phyloP scores from a whole-genome alignment of 2,329 filamentous ascomycete genomes.

The Alternaria brassicae region DNA sequence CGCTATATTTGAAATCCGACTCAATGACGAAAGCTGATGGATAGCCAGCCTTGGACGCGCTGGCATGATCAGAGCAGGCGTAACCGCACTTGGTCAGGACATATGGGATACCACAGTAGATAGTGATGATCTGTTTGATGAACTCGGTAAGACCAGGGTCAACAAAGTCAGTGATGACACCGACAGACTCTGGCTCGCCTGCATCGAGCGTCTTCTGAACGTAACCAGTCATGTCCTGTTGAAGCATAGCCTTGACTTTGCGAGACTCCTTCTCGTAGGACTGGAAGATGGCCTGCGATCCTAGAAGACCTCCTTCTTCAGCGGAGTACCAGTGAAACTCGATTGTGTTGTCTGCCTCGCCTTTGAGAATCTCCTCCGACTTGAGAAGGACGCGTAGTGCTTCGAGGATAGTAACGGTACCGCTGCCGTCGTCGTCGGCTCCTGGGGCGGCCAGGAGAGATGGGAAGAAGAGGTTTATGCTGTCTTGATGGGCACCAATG shows the following conservation, averaged over 20 bases:
- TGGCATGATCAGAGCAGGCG: constrained; percentile 79
- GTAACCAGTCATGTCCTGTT: constrained; percentile 94
- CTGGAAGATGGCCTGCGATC: constrained; percentile 88
- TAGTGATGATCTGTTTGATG: constrained; percentile 85
- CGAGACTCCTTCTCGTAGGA: constrained; percentile 75
- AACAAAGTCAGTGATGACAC: constrained; percentile 92
- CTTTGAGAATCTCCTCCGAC: constrained; percentile 72
- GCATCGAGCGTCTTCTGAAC: constrained; percentile 82
- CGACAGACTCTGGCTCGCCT: constrained; percentile 82
- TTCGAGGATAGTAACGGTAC: constrained; percentile 93
- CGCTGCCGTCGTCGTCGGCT: constrained; percentile 94
- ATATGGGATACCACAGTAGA: constrained; percentile 89
- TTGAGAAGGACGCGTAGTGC: constrained; percentile 81
- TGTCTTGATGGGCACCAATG: constrained; percentile 81
- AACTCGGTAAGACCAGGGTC: constrained; percentile 83
- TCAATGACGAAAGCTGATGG: constrained; percentile 80
- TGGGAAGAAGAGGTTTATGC: constrained; percentile 90
- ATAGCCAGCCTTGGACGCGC: constrained; percentile 75
- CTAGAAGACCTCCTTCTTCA: constrained; percentile 85
- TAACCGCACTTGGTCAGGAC: constrained; percentile 89
- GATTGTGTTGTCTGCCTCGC: constrained; percentile 81
- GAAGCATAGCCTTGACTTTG: constrained; percentile 93
- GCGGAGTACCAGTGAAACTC: constrained; percentile 98
- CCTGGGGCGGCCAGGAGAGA: constrained; percentile 84
- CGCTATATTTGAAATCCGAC: constrained; percentile 68